These are phyloP conservation scores for Fusarium nanum DNA, from an alignment of 2,329 filamentous ascomycete genomes.

Conservation along the genomic window DNA sequence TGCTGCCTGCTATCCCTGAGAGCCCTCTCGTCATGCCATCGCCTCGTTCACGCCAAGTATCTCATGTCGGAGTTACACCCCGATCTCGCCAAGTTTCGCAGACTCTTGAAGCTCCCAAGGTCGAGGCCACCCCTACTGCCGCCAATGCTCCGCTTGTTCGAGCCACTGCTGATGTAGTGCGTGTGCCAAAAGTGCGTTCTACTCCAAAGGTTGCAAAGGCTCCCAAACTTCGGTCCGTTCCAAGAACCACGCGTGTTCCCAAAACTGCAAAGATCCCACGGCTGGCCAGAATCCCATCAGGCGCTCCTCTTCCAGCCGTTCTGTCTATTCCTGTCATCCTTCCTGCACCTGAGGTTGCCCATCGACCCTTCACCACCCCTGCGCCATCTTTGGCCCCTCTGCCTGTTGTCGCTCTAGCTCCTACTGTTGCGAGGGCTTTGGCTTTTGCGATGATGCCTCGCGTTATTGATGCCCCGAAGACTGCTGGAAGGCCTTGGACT, in stretches of 20 bases:
- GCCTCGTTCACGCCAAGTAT: constrained; percentile 34
- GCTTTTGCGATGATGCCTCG: constrained; percentile 11
- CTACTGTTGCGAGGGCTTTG: constrained; percentile 22
- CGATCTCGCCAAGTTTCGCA: constrained; percentile 32
- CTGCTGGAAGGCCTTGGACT: constrained; percentile 10
- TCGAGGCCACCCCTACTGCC: neutral
- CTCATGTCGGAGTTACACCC: constrained; percentile 11
- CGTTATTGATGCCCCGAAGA: constrained; percentile 4
- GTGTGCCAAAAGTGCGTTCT: constrained; percentile 13
- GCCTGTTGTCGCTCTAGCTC: constrained; percentile 22
- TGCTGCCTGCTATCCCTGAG: constrained; percentile 35
- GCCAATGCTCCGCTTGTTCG: constrained; percentile 11
- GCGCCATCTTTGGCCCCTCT: constrained; percentile 23
- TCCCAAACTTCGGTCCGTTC: constrained; percentile 3
- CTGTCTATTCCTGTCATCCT: constrained; percentile 1
- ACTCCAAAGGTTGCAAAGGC: neutral
- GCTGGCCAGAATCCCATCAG: neutral
- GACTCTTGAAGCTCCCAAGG: constrained; percentile 18
- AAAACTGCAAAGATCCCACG: neutral
- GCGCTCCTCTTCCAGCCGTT: constrained; percentile 1
- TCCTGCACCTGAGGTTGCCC: constrained; percentile 10
- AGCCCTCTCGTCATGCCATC: constrained; percentile 25
- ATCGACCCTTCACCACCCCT: constrained; percentile 14
- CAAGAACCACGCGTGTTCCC: neutral
- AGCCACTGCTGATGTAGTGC: neutral